Evolutionary conservation across 331 rosid genomes (phyloP), one percentile per base, ranked within the genome.

Genomic region (Spiraea crenata): DNA sequence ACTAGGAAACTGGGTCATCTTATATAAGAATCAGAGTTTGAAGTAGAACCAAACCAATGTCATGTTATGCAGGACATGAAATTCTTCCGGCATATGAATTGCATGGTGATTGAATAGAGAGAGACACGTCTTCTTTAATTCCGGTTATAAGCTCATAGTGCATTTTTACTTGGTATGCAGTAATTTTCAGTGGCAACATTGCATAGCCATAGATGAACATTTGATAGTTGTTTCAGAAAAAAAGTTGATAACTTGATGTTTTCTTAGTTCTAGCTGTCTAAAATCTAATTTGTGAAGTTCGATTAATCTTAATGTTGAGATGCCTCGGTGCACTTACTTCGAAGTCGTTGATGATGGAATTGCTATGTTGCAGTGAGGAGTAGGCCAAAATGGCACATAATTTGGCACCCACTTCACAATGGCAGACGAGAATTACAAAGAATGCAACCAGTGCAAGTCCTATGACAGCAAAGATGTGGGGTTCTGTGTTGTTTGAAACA

Each of bases 401-500:
- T 87, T 85, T 91, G 90, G 96, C 99, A 42, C 99, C 98, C 31
- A 78, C 92, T 9, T 83, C 92, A 5, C 99, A 91, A 83, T 89
- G 95, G 96, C 90, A 84, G 80, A 84, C 80, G 87, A 76, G 90
- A 65, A 63, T 89, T 72, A 61, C 91, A 16, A 90, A 78, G 80
- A 59, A 70, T 75, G 73, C 90, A 37, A 69, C 74, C 16, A 42
- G 51, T 76, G 86, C 88, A 70, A 76, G 80, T 62, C 88, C 93
- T 25, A 59, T 88, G 69, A 71, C 89, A 45, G 73, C 91, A 51
- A 95, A 89, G 83, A 78, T 85, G 93, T 89, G 91, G 97, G 75
- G 85, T 69, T 89, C 99, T 67, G 70, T 89, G 2, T 67, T 88
- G 64, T 4, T 4, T 83, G 82, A 95, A 84, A 73, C 96, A 85